These are phyloP conservation scores for Eudorina sp. DNA, from an alignment of 139 green algal species.

Conservation along the genomic window DNA sequence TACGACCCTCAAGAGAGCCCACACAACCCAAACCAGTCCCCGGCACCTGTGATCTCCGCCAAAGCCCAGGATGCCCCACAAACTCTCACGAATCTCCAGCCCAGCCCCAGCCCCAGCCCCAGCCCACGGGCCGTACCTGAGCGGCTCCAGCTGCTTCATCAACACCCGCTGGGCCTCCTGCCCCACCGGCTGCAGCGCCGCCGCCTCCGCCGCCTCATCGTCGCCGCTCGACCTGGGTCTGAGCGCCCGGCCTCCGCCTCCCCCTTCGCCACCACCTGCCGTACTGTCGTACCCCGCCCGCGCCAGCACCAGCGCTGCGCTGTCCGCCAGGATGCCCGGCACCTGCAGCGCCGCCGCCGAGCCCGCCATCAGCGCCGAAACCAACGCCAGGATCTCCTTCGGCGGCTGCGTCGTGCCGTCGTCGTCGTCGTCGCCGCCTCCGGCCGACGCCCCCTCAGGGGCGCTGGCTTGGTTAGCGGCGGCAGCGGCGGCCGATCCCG, in stretches of 20 bases:
- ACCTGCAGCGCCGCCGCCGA: background rate
- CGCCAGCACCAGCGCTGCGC: background rate
- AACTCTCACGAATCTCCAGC: too few relatives aligned
- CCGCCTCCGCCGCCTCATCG: background rate
- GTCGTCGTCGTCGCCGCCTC: background rate
- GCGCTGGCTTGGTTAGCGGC: too few relatives aligned
- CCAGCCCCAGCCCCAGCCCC: background rate
- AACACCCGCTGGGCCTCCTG: conserved; percentile 27
- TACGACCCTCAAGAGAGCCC: too few relatives aligned
- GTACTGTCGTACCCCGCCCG: background rate
- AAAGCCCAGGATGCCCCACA: too few relatives aligned
- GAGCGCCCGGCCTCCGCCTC: too few relatives aligned
- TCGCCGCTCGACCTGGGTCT: background rate
- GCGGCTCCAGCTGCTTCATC: conserved; percentile 3
- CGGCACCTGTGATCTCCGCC: too few relatives aligned
- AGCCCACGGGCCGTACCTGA: background rate
- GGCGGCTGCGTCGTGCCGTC: background rate
- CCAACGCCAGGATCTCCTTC: background rate
- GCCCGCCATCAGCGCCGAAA: background rate
- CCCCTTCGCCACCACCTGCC: background rate
- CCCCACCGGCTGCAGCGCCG: background rate
- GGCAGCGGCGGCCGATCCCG: too few relatives aligned
- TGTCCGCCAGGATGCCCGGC: conserved; percentile 31
- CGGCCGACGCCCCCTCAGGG: too few relatives aligned
- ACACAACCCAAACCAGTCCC: too few relatives aligned